Evolutionary conservation across 805 yeast genomes (phyloP).

Genomic region (Phaffomyces antillensis): DNA sequence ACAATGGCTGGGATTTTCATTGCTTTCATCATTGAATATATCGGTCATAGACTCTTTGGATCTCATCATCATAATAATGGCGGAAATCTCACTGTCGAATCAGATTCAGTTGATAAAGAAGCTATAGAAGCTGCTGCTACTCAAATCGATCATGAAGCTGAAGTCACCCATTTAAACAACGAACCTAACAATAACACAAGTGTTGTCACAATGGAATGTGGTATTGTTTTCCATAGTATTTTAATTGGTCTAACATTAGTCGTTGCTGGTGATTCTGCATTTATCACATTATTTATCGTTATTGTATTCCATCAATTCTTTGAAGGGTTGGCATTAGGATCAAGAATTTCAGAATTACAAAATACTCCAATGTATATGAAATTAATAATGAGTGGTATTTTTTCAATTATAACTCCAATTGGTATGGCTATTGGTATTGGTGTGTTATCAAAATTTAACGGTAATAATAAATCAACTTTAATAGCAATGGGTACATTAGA

Average conservation of each 20-base stretch:
- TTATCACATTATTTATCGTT: conserved; percentile 58
- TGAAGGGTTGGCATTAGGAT: conserved; percentile 81
- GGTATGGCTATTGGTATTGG: conserved; percentile 76
- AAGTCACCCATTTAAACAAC: neutral
- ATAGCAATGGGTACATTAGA: conserved; percentile 66
- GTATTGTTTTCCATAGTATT: conserved; percentile 73
- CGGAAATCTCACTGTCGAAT: neutral
- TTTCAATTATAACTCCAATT: conserved; percentile 56
- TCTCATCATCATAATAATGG: conserved; percentile 1
- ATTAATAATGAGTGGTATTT: conserved; percentile 42
- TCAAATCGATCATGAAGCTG: conserved; percentile 1
- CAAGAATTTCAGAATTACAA: conserved; percentile 51
- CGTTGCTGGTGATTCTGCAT: conserved; percentile 61
- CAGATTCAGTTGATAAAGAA: conserved; percentile 1
- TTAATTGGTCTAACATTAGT: conserved; percentile 73
- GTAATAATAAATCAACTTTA: conserved; percentile 48
- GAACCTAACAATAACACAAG: conserved; percentile 16
- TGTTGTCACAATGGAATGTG: conserved; percentile 59
- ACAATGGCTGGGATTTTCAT: conserved; percentile 17
- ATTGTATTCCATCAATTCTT: conserved; percentile 66
- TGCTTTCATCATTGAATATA: conserved; percentile 13
- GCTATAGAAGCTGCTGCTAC: neutral
- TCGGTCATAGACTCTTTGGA: conserved; percentile 8
- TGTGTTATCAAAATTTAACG: conserved; percentile 51
- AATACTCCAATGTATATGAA: conserved; percentile 36